Evolutionary conservation across 768 basidiomycete genomes (phyloP), one percentile per base, ranked within the genome.

Genomic region (Cyathus striatus): DNA sequence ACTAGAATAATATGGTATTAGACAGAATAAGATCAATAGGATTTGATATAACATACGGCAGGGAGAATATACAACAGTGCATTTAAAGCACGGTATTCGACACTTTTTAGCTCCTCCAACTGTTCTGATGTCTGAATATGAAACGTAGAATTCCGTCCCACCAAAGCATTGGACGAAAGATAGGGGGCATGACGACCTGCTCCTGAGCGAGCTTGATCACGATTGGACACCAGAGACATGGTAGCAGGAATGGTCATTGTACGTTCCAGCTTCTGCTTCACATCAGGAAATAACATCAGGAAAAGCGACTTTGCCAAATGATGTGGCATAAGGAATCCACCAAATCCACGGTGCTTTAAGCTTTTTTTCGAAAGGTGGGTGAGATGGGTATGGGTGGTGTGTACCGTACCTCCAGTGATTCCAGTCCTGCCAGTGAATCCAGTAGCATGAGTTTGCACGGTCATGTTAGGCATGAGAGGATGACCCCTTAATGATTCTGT

Each of bases 71-170:
- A 94, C 7, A 92, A 66, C 39, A 96, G 60, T 2, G 84, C 78
- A 34, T 82, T 83, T 49, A 96, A 64, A 10, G 86, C 88, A 7
- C 92, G 76, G 56, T 89, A 98, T 59, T 99, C 95, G 5, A 96
- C 86, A 16, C 95, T 94, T 3, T 93, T 93, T 4, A 98, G 66
- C 59, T 96, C 91, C 50, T 95, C 92, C 51, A 89, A 66, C 55
- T 97, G 87, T 37, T 92, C 90, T 16, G 76, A 72, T 0, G 83
- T 88, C 41, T 95, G 63, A 49, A 61, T 67, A 26, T 76, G 73
- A 50, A 90, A 90, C 2, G 66, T 65, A 3, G 86, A 90, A 57
- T 94, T 95, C 24, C 82, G 75, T 0, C 90, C 88, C n/a, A 93
- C 89, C 2, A 77, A 58, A 0, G 90, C 87, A 35, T 90, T 79